Conservation (phyloP, 78 protist genomes). For the Diacronema lutheri region DNA sequence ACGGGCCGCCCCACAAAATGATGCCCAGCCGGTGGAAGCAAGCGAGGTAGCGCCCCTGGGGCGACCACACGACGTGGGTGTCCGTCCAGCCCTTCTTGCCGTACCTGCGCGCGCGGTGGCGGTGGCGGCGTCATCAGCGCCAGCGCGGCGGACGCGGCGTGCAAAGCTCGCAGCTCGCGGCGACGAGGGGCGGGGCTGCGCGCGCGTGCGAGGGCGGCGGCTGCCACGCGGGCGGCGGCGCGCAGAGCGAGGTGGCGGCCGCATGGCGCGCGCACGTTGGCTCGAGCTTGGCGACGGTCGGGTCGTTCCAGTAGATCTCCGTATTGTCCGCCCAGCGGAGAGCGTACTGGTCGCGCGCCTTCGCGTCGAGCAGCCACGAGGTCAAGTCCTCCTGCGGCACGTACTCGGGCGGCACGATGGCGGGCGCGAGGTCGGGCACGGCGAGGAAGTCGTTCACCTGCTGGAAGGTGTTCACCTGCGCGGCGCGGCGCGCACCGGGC, state of each 20-base stretch:
- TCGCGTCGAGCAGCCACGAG: constrained; percentile 41
- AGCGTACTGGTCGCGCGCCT: constrained; percentile 54
- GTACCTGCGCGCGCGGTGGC: too few species aligned
- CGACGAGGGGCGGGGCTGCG: too few species aligned
- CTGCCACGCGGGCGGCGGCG: too few species aligned
- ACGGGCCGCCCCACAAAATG: constrained; percentile 68
- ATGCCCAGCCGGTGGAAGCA: constrained; percentile 83
- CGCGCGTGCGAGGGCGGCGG: too few species aligned
- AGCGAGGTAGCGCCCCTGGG: constrained; percentile 82
- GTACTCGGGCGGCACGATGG: not conserved
- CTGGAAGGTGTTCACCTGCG: too few species aligned
- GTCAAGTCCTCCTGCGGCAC: constrained; percentile 18
- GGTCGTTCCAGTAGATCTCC: constrained; percentile 75
- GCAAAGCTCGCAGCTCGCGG: too few species aligned
- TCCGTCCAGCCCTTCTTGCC: constrained; percentile 60
- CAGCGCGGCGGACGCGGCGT: too few species aligned
- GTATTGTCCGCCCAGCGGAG: constrained; percentile 63
- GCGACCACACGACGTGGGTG: constrained; percentile 76
- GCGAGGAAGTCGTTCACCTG: not conserved
- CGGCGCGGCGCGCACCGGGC: too few species aligned
- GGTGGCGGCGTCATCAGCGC: too few species aligned
- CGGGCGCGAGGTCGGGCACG: constrained; percentile 27
- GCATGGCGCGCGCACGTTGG: too few species aligned
- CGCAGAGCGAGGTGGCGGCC: too few species aligned
- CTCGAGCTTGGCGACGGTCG: not conserved